Evolutionary conservation across 208 protist species (phyloP), one percentile per base, ranked within the genome.

Genomic region (Trypanosoma vivax): DNA sequence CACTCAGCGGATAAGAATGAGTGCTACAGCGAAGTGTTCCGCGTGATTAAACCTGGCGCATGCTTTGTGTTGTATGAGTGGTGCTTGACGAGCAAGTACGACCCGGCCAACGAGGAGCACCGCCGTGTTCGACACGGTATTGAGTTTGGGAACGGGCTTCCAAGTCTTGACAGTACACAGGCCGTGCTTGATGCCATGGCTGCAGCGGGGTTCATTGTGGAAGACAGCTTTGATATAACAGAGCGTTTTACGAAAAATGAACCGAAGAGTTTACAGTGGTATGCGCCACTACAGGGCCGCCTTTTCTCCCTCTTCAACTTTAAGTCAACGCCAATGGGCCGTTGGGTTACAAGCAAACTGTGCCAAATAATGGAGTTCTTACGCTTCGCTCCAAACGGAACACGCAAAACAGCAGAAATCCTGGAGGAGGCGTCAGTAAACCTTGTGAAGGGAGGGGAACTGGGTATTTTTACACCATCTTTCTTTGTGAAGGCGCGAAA

Each of bases 21-120:
- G 62, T 84, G 78, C 66, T 98, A 96, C 71, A 69, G 65, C 14
- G 94, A 98, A 73, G 83, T 98, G 56, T 96, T 76, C 70, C 89
- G 94, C 37, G 70, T 96, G 25, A 86, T 98, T 37, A 98, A 98
- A 62, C 88, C 88, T 49, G 94, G 94, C 31, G 76, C 88, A 21
- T 76, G 64, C 58, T 98, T 98, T 63, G 88, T 83, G 59, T 69
- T 78, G 45, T 98, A 97, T 74, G 95, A 98, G 70, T 98, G 95
- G 96, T 83, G 85, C 73, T 87, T 96, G 70, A 98, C 96, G 30
- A 81, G 95, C 54, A 87, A 88, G 56, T 98, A 94, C 73, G 85
- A 98, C 65, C 67, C 73, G 16, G 71, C 73, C 40, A 92, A 97
- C 61, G 73, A 86, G 50, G 60, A 91, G 35, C 90, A 97, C 76